These are phyloP conservation scores for Rhododendron molle DNA, from an alignment of 148 eudicot species.

Conservation along the genomic window DNA sequence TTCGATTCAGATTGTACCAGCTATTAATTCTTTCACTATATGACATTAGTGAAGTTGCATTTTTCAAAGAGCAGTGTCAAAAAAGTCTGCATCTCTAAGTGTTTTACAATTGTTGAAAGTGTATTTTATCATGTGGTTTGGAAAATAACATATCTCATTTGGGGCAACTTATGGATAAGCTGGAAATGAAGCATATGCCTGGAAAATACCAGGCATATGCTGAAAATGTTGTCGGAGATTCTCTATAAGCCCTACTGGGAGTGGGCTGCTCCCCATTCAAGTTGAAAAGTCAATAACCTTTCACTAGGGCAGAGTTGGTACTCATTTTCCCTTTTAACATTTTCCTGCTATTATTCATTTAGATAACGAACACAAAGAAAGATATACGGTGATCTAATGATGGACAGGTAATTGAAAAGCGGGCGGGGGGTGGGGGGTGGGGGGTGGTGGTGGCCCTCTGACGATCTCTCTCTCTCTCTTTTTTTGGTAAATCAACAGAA, in stretches of 20 bases:
- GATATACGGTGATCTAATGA: background rate
- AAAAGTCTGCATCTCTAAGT: background rate
- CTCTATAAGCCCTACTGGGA: background rate
- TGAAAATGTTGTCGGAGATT: background rate
- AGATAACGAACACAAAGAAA: background rate
- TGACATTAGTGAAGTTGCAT: background rate
- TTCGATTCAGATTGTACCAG: background rate
- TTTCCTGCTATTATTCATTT: background rate
- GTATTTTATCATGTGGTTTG: background rate
- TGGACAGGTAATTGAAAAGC: background rate
- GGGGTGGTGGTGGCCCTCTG: too few relatives aligned
- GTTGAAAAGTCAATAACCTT: too few relatives aligned
- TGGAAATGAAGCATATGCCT: background rate
- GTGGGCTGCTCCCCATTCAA: background rate
- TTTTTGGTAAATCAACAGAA: too few relatives aligned
- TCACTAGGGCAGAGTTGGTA: too few relatives aligned
- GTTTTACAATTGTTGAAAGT: background rate
- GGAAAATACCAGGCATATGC: background rate
- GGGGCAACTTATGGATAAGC: background rate
- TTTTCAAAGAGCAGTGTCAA: background rate
- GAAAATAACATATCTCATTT: background rate
- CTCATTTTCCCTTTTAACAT: background rate
- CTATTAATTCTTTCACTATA: background rate
- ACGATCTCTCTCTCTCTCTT: too few relatives aligned
- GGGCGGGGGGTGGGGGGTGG: background rate